These are phyloP conservation scores for Westerdykella aurantiaca DNA, from an alignment of 2,329 filamentous ascomycete species.

Conservation along the genomic window DNA sequence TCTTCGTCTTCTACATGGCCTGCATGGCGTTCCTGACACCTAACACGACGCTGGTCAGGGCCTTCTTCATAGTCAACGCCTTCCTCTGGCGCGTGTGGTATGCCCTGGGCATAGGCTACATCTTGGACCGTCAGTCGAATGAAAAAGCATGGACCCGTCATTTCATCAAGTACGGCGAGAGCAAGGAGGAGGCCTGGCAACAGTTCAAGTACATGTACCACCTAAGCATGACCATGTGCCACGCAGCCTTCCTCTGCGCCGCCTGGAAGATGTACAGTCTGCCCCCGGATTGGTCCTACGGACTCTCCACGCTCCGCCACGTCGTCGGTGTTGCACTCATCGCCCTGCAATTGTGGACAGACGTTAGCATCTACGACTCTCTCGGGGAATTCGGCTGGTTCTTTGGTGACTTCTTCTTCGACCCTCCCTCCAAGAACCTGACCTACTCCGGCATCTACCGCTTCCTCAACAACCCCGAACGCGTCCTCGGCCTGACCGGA, in stretches of 20 bases:
- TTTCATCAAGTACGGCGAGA: slow-evolving; percentile 95
- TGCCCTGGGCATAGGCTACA: slow-evolving; percentile 75
- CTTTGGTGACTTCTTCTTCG: slow-evolving; percentile 97
- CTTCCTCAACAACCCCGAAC: slow-evolving; percentile 95
- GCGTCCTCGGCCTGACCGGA: slow-evolving; percentile 88
- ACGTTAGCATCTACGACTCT: slow-evolving; percentile 87
- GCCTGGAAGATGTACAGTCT: slow-evolving; percentile 94
- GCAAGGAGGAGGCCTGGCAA: slow-evolving; percentile 83
- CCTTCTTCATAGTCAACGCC: slow-evolving; percentile 75
- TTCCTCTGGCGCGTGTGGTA: slow-evolving; percentile 86
- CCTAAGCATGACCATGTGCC: slow-evolving; percentile 84
- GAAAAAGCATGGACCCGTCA: slow-evolving; percentile 94
- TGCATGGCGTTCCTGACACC: slow-evolving; percentile 70
- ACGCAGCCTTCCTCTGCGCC: slow-evolving; percentile 80
- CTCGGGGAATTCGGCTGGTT: slow-evolving; percentile 99
- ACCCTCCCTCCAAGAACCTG: slow-evolving; percentile 70
- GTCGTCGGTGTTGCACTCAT: slow-evolving; percentile 76
- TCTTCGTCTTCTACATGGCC: slow-evolving; percentile 71
- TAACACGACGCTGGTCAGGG: slow-evolving; percentile 66
- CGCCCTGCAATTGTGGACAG: slow-evolving; percentile 86
- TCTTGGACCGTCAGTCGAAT: slow-evolving; percentile 79
- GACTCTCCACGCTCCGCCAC: slow-evolving; percentile 79
- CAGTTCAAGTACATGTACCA: slow-evolving; percentile 98
- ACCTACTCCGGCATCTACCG: slow-evolving; percentile 97
- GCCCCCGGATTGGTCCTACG: slow-evolving; percentile 81